These are phyloP conservation scores for Vitis rotundifolia DNA, from an alignment of 164 flowering plant species.

Conservation along the genomic window DNA sequence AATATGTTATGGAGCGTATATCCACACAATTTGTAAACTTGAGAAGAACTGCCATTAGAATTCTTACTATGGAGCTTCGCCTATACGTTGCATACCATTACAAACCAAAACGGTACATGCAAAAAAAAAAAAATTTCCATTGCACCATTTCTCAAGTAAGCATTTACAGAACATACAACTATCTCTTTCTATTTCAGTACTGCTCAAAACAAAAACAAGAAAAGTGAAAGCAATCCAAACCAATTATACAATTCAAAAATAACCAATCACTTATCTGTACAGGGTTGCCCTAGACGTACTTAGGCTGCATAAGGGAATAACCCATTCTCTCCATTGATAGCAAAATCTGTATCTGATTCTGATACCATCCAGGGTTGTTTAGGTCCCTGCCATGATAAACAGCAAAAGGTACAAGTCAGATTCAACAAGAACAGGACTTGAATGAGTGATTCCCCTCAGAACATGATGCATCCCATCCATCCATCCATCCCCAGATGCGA, in stretches of 20 bases:
- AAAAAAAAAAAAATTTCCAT: no score
- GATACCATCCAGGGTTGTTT: slow-evolving; percentile 60
- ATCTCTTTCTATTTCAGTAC: background rate
- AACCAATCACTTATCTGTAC: background rate
- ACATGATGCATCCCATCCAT: no score
- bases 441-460: no score
- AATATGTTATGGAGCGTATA: no score
- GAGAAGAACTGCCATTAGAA: no score
- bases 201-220: background rate
- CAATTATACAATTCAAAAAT: background rate
- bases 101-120: no score
- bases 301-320: slow-evolving; percentile 4
- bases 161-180: background rate
- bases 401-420: background rate
- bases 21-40: no score
- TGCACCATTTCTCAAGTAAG: background rate
- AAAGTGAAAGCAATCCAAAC: background rate
- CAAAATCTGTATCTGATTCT: slow-evolving; percentile 31
- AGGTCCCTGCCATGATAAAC: slow-evolving; percentile 53
- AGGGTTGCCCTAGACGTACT: background rate
- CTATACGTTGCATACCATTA: no score
- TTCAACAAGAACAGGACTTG: no score
- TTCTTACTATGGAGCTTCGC: no score
- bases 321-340: background rate
- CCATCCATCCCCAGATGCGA: no score